These are phyloP conservation scores for Lachancea sp. DNA, from an alignment of 805 yeast species.

Conservation along the genomic window DNA sequence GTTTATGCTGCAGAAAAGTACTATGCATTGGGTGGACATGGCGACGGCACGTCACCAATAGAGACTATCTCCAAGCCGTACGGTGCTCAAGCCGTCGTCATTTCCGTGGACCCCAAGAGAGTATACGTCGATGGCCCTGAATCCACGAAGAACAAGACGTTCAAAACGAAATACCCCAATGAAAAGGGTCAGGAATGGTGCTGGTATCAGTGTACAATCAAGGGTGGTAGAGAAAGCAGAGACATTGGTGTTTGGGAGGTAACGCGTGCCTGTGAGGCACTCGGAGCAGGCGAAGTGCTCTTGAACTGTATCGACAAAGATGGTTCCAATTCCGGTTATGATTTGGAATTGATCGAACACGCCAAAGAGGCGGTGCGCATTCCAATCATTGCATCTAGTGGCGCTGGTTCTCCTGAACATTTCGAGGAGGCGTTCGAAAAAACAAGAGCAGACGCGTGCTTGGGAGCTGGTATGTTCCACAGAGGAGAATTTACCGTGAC, in stretches of 20 bases:
- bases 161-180: slow-evolving; percentile 61
- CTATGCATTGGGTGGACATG: slow-evolving; percentile 49
- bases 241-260: slow-evolving; percentile 90
- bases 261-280: slow-evolving; percentile 77
- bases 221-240: slow-evolving; percentile 89
- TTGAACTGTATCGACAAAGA: slow-evolving; percentile 95
- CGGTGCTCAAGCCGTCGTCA: slow-evolving; percentile 96
- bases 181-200: slow-evolving; percentile 86
- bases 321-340: slow-evolving; percentile 93
- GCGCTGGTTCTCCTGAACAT: slow-evolving; percentile 92
- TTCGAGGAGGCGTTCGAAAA: slow-evolving; percentile 79
- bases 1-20: slow-evolving; percentile 83
- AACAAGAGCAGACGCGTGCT: slow-evolving; percentile 89
- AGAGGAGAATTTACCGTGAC: slow-evolving; percentile 85
- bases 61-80: slow-evolving; percentile 89
- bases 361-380: slow-evolving; percentile 70
- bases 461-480: slow-evolving; percentile 99
- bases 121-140: slow-evolving; percentile 58
- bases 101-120: slow-evolving; percentile 95
- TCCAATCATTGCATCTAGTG: slow-evolving; percentile 96
- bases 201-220: slow-evolving; percentile 93
- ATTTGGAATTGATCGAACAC: slow-evolving; percentile 74
- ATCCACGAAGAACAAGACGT: slow-evolving; percentile 54
- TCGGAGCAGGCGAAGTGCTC: slow-evolving; percentile 95
- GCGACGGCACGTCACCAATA: slow-evolving; percentile 78